phyloP scores from a whole-genome alignment of 495 filamentous ascomycete genomes.

The Penicillium lagena region DNA sequence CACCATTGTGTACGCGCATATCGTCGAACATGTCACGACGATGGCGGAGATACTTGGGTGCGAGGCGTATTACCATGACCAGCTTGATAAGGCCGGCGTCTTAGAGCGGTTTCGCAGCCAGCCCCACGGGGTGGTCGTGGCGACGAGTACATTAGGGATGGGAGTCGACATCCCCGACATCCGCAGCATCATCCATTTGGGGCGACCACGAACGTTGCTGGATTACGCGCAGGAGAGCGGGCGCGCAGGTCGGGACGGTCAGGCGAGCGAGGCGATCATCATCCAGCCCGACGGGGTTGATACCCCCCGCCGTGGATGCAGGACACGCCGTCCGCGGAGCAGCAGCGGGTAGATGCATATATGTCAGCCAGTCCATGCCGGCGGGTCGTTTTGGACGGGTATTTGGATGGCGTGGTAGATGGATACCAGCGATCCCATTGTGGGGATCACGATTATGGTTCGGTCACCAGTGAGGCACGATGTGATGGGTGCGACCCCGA shows the following conservation, averaged over 20 bases:
- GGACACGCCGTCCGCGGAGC: no score
- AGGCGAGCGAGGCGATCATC: no score
- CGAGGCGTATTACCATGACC: constrained; percentile 1
- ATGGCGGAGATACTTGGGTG: constrained; percentile 1
- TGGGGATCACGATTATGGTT: no score
- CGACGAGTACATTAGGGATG: constrained; percentile 17
- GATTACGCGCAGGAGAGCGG: constrained; percentile 21
- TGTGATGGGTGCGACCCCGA: no score
- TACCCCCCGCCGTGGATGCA: no score
- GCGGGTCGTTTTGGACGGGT: no score
- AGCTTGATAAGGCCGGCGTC: neutral
- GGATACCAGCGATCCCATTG: no score
- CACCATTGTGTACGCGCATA: constrained; percentile 3
- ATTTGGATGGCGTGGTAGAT: no score
- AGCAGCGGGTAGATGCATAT: no score
- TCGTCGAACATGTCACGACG: neutral
- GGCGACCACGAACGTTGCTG: constrained; percentile 1
- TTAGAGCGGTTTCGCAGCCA: constrained; percentile 8
- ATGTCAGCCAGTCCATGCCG: no score
- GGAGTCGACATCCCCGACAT: constrained; percentile 16
- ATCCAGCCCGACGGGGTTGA: no score
- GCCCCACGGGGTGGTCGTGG: constrained; percentile 3
- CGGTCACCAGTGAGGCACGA: no score
- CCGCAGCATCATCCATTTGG: constrained; percentile 11
- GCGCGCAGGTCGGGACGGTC: constrained; percentile 10